Evolutionary conservation across 1,284 basidiomycete species (phyloP), one percentile per base, ranked within the genome.

Genomic region (Apiotrichum veenhuisii): DNA sequence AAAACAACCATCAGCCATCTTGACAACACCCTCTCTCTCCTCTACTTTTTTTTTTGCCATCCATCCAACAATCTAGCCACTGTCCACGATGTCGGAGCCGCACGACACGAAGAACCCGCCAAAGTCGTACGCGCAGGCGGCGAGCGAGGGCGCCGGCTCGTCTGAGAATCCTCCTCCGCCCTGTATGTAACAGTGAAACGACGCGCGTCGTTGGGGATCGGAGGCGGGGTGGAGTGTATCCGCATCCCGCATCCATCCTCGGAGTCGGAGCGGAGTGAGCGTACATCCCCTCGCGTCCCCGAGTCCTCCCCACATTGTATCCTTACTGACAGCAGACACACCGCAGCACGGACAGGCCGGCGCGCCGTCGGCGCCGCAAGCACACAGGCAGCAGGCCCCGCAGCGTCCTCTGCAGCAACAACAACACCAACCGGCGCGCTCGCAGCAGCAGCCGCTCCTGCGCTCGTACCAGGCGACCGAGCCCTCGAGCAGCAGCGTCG

Each of bases 41-140:
- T n/a, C n/a, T 12, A 30, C 30, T 30, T 30, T 30, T 20, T 36
- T 26, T 20, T 38, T 27, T 18, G 23, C 22, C 41, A 11, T 44
- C 17, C 17, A 25, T 10, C 38, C 33, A 38, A 26, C 20, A 23
- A 22, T 33, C 23, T 33, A 42, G 22, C 30, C 44, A 17, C 36
- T 17, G 33, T 20, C 37, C 26, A 49, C 47, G 3, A 54, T 44
- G 47, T 33, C 38, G 17, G 20, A 30, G 17, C 37, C 40, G 18
- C 41, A 27, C 40, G 27, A 44, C 44, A 37, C 46, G 46, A 38
- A 40, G 26, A 22, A 40, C 17, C 3, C 15, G 33, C 33, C 33
- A 3, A 25, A 27, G 33, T 49, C 57, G 40, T 59, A 59, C 57
- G 57, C 57, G 12, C 50, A 50, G 9, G 57, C 43, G 10, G 57